Evolutionary conservation across 257 asterid species (phyloP).

Genomic region (Petunia secreta): DNA sequence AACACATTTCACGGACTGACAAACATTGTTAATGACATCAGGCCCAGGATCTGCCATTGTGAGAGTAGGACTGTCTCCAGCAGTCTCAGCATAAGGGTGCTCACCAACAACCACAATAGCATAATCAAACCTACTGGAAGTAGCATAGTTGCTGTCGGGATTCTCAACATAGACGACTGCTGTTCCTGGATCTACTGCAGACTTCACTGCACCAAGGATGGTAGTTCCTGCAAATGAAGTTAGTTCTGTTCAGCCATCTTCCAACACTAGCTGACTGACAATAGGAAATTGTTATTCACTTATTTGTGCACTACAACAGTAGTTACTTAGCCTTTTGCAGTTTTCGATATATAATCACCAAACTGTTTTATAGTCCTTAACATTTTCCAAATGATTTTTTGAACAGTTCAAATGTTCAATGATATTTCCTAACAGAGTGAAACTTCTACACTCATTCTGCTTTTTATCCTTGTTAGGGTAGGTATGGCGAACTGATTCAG

Average conservation of each 20-base stretch:
- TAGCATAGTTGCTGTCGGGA: slow-evolving; percentile 57
- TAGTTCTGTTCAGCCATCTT: slow-evolving; percentile 22
- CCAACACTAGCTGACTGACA: not conserved
- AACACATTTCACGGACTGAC: slow-evolving; percentile 60
- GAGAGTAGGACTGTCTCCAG: slow-evolving; percentile 74
- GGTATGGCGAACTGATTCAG: not conserved
- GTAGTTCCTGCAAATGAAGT: slow-evolving; percentile 65
- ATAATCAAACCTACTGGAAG: slow-evolving; percentile 61
- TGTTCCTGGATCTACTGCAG: slow-evolving; percentile 63
- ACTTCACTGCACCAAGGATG: slow-evolving; percentile 67
- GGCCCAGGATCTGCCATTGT: slow-evolving; percentile 78
- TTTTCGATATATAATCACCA: not conserved
- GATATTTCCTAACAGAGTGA: not conserved
- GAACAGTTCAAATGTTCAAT: not conserved
- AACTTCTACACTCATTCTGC: not conserved
- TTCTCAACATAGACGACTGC: slow-evolving; percentile 61
- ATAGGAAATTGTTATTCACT: not conserved
- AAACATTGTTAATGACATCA: slow-evolving; percentile 60
- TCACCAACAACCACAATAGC: slow-evolving; percentile 85
- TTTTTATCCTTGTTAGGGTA: not conserved
- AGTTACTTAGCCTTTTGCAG: slow-evolving; percentile 11
- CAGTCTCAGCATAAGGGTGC: slow-evolving; percentile 72
- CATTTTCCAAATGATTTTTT: slow-evolving; percentile 12
- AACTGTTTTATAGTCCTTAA: not conserved
- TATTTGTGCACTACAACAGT: not conserved